These are phyloP conservation scores for Penicillium silybi DNA, from an alignment of 495 filamentous ascomycete genomes.

Conservation along the genomic window DNA sequence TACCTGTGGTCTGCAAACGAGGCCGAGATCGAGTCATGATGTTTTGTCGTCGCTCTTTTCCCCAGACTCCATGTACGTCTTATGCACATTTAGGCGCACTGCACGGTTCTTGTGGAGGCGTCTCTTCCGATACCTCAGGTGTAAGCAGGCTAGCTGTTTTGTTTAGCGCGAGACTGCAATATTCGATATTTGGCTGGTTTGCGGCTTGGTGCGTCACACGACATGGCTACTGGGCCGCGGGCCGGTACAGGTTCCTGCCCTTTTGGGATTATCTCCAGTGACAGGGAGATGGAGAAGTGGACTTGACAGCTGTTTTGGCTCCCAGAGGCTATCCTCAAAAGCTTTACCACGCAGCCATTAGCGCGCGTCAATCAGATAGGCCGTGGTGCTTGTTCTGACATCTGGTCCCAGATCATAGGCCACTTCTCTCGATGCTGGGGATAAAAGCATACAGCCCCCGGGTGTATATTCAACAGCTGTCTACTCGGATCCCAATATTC, in stretches of 20 bases:
- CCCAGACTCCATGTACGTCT: constrained; percentile 1
- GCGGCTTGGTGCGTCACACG: constrained; percentile 16
- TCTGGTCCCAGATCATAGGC: neutral
- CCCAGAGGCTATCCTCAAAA: neutral
- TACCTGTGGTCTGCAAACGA: neutral
- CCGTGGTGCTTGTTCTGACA: neutral
- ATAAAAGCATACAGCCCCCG: neutral
- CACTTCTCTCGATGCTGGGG: neutral
- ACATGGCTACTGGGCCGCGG: constrained; percentile 3
- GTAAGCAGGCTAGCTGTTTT: constrained; percentile 14
- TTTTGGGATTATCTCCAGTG: neutral
- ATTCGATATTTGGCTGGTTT: constrained; percentile 1
- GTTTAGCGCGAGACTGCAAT: constrained; percentile 7
- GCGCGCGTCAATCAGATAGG: neutral
- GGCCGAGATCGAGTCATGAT: neutral
- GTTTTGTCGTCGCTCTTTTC: neutral
- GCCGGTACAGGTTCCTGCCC: neutral
- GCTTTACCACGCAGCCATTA: neutral
- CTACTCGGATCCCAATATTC: neutral
- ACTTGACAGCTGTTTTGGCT: neutral
- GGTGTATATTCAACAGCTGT: neutral
- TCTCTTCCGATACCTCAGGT: constrained; percentile 7
- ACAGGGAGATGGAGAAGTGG: neutral
- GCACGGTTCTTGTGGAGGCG: neutral
- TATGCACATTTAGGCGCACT: neutral